Conservation (phyloP, 305 asterid genomes). For the Fraxinus sp. region DNA sequence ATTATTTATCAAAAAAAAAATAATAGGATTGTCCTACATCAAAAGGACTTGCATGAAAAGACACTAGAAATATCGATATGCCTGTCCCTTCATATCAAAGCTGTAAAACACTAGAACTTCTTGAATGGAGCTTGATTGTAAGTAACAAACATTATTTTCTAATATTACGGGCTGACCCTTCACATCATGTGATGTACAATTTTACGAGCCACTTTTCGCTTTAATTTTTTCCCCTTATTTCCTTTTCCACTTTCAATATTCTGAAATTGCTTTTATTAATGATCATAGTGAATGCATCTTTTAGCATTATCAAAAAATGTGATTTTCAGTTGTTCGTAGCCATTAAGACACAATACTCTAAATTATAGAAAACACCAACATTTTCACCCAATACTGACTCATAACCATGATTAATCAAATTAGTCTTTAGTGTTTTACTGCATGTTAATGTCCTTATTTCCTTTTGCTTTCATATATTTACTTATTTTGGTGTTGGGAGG, state of each 20-base stretch:
- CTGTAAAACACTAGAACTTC: not conserved
- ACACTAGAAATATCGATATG: not conserved
- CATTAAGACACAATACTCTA: not conserved
- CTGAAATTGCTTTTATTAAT: constrained; percentile 8
- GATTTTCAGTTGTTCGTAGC: not conserved
- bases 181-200: not conserved
- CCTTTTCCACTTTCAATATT: constrained; percentile 19
- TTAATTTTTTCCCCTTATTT: not conserved
- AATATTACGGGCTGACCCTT: not conserved
- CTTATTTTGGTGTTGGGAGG: not conserved
- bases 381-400: not conserved
- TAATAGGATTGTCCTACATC: not conserved
- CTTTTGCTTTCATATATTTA: not conserved
- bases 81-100: not conserved
- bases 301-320: not conserved
- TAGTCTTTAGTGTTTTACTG: not conserved
- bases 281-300: constrained; percentile 8
- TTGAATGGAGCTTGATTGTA: not conserved
- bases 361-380: not conserved
- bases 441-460: not conserved
- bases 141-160: not conserved
- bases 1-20: too few species aligned
- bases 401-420: not conserved
- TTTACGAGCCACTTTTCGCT: not conserved
- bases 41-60: constrained; percentile 1